Conservation (phyloP, 148 eudicot genomes). For the Camellia sinensis region DNA sequence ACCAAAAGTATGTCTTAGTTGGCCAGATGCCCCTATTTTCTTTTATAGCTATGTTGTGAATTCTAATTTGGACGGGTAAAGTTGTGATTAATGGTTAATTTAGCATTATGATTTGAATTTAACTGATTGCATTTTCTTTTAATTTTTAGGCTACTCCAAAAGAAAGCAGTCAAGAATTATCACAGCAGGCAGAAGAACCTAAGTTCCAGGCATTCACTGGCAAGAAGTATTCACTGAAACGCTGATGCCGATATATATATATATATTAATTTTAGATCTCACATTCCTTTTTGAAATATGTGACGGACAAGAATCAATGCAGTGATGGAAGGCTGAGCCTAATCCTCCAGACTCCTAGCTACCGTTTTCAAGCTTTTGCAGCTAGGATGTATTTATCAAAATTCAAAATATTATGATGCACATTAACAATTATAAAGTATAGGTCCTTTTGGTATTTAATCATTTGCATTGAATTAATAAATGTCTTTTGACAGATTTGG, state of each 20-base stretch:
- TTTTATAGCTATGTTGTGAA: neutral
- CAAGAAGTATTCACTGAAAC: conserved; percentile 26
- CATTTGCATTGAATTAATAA: neutral
- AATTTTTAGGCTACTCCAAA: conserved; percentile 12
- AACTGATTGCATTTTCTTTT: neutral
- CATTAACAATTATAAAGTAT: neutral
- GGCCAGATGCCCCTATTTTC: neutral
- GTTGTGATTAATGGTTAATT: neutral
- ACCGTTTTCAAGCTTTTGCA: neutral
- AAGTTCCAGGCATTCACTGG: conserved; percentile 30
- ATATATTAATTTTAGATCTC: neutral
- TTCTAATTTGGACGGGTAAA: neutral
- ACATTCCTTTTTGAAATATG: neutral
- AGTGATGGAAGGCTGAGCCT: neutral
- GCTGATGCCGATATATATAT: neutral
- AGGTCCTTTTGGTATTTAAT: neutral
- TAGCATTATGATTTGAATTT: neutral
- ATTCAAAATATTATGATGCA: neutral
- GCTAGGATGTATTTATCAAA: neutral
- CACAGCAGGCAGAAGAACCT: conserved; percentile 16
- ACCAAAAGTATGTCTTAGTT: conserved; percentile 17
- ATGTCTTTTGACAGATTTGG: neutral
- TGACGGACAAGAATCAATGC: neutral
- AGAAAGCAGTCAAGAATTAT: conserved; percentile 8
- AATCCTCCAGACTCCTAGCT: neutral